Percentiles rank a stretch among this genome's conserved stretches.
phyloP scores from a whole-genome alignment of 2,329 filamentous ascomycete species.

The Apiospora malaysiana region DNA sequence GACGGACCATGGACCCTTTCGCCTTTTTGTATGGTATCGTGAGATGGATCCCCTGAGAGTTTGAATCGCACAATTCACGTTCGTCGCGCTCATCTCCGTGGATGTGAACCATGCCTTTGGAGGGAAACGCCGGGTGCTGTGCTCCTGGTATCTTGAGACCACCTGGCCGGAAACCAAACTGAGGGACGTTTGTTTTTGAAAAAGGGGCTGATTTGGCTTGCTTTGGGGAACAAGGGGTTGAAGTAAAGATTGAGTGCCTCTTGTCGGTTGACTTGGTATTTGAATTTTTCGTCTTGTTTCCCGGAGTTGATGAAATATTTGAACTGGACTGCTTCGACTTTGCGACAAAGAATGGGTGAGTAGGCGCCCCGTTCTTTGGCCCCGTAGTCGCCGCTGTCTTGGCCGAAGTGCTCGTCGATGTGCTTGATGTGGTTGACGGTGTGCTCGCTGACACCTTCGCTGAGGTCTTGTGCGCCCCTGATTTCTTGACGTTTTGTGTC shows the following conservation, averaged over 20 bases:
- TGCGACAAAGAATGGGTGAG: slow-evolving; percentile 72
- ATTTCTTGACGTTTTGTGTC: background rate
- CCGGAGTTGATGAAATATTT: background rate
- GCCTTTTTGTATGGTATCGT: slow-evolving; percentile 48
- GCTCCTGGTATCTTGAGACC: slow-evolving; percentile 69
- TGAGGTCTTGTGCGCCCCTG: slow-evolving; percentile 24
- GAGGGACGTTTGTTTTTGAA: slow-evolving; percentile 42
- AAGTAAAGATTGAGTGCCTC: slow-evolving; percentile 51
- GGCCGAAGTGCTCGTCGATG: background rate
- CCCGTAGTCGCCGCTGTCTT: background rate
- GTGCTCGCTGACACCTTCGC: slow-evolving; percentile 24
- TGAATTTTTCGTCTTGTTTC: slow-evolving; percentile 28
- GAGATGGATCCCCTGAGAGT: background rate
- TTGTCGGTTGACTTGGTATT: slow-evolving; percentile 41
- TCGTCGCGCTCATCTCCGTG: slow-evolving; percentile 48
- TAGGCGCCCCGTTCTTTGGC: slow-evolving; percentile 22
- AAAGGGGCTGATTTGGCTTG: slow-evolving; percentile 42
- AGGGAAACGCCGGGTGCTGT: slow-evolving; percentile 74
- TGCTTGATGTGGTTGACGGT: background rate
- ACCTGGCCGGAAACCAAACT: slow-evolving; percentile 51
- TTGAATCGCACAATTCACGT: background rate
- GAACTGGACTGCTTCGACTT: slow-evolving; percentile 48
- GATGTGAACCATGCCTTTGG: slow-evolving; percentile 67
- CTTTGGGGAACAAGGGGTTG: slow-evolving; percentile 60
- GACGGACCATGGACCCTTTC: slow-evolving; percentile 53